Conservation (phyloP, 257 asterid genomes). For the Solanum corneliomulleri region DNA sequence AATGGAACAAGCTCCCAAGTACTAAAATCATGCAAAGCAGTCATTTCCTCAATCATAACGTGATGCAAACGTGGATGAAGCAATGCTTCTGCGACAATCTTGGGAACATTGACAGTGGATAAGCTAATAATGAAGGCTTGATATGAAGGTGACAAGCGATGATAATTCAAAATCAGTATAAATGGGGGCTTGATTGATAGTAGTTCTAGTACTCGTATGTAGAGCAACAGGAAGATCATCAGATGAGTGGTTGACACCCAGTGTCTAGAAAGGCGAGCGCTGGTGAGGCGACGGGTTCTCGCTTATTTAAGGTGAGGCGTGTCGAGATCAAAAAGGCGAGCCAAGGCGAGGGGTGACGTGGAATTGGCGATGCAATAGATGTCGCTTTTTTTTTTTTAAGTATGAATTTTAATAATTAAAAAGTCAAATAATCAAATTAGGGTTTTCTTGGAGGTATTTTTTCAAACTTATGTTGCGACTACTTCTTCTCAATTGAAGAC, state of each 20-base stretch:
- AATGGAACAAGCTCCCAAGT: not conserved
- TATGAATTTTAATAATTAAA: no score
- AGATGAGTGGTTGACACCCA: not conserved
- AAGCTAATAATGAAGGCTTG: not conserved
- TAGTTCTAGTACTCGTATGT: not conserved
- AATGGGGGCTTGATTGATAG: not conserved
- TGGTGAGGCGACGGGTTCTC: no score
- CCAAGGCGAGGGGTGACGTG: no score
- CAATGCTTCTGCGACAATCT: not conserved
- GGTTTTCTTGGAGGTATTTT: no score
- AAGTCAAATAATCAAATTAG: no score
- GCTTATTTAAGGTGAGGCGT: no score
- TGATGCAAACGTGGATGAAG: not conserved
- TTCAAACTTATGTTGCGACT: no score
- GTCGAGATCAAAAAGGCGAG: no score
- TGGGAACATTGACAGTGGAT: not conserved
- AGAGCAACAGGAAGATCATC: not conserved
- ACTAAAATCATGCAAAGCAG: not conserved
- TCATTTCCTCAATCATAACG: not conserved
- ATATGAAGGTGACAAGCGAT: not conserved
- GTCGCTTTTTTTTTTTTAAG: no score
- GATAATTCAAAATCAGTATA: not conserved
- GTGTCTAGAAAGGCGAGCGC: no score
- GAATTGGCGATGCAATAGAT: no score
- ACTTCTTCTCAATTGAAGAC: no score